phyloP scores from a whole-genome alignment of 2,329 filamentous ascomycete species.

The Penicillium italicum region DNA sequence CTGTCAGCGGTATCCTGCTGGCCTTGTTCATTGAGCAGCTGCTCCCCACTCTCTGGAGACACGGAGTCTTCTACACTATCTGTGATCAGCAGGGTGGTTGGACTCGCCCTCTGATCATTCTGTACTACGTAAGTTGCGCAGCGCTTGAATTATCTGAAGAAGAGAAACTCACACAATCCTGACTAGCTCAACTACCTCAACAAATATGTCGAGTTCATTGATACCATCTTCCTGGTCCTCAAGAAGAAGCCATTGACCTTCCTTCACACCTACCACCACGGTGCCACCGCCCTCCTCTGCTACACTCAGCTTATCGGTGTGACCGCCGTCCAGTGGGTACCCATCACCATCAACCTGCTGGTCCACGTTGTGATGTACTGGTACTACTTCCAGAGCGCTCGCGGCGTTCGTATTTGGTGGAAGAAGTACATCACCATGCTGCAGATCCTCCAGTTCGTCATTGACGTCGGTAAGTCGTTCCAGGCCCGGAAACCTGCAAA shows the following conservation, averaged over 20 bases:
- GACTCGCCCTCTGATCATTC: constrained; percentile 86
- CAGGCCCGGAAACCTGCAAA: background rate
- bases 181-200: constrained; percentile 90
- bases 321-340: constrained; percentile 92
- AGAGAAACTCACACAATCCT: constrained; percentile 37
- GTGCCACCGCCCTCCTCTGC: constrained; percentile 92
- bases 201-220: constrained; percentile 93
- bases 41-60: constrained; percentile 72
- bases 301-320: constrained; percentile 94
- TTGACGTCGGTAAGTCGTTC: constrained; percentile 74
- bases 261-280: constrained; percentile 98
- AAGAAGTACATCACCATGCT: constrained; percentile 99
- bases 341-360: constrained; percentile 84
- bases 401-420: constrained; percentile 96
- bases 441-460: constrained; percentile 95
- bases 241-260: constrained; percentile 99
- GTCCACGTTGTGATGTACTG: constrained; percentile 99
- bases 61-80: constrained; percentile 85
- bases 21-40: constrained; percentile 88
- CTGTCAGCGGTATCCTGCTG: constrained; percentile 75
- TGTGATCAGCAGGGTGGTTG: constrained; percentile 76
- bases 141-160: background rate
- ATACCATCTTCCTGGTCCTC: constrained; percentile 94
- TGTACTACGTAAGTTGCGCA: constrained; percentile 80
- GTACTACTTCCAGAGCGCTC: constrained; percentile 99